Evolutionary conservation across 306 rosid species (phyloP).

Genomic region (Pachyrhizus erosus): DNA sequence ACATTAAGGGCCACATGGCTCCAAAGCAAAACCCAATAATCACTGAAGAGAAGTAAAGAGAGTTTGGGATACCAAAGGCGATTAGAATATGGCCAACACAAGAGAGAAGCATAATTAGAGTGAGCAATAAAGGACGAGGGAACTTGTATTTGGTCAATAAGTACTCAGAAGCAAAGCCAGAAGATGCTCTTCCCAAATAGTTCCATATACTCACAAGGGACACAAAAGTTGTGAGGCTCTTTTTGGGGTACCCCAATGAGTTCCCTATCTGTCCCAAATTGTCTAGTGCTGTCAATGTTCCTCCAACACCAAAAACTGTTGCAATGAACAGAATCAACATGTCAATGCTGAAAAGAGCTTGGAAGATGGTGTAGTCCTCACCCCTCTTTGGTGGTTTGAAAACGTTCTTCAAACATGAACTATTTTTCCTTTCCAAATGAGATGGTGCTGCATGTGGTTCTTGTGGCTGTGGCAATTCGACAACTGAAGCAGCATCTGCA

Average conservation of each 20-base stretch:
- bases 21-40: conserved; percentile 74
- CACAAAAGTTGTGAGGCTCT: conserved; percentile 64
- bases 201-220: conserved; percentile 84
- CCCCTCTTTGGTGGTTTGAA: conserved; percentile 71
- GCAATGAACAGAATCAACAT: conserved; percentile 59
- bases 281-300: conserved; percentile 72
- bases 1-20: conserved; percentile 70
- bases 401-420: conserved; percentile 38
- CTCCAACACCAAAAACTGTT: conserved; percentile 58
- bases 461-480: conserved; percentile 7
- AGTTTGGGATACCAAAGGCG: conserved; percentile 62
- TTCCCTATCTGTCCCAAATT: conserved; percentile 77
- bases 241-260: conserved; percentile 59
- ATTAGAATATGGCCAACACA: conserved; percentile 69
- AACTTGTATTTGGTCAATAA: conserved; percentile 60
- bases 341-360: conserved; percentile 77
- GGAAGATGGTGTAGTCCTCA: conserved; percentile 72
- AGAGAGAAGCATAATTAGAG: conserved; percentile 57
- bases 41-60: conserved; percentile 65
- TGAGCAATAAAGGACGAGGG: conserved; percentile 69
- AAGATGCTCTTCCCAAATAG: conserved; percentile 59
- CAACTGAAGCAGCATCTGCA: background rate
- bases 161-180: conserved; percentile 66
- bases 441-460: background rate
- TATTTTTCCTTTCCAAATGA: background rate